These are phyloP conservation scores for Tetrahymena thermophila DNA, from an alignment of 73 alveolate genomes.

Conservation along the genomic window DNA sequence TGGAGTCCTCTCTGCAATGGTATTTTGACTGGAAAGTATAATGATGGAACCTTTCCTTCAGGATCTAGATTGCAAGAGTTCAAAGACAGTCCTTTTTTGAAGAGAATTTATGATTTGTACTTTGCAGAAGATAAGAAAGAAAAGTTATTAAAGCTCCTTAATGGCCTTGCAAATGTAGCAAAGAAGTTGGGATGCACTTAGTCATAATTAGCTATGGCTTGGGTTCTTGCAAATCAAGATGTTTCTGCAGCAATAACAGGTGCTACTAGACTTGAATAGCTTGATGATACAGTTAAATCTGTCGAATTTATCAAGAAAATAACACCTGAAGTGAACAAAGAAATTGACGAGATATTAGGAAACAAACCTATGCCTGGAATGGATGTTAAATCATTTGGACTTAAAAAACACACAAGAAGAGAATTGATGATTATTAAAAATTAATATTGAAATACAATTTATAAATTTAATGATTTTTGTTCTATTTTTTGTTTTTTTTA, in stretches of 20 bases:
- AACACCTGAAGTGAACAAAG: constrained; percentile 53
- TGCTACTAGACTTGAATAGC: constrained; percentile 67
- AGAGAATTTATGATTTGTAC: background rate
- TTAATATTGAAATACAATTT: background rate
- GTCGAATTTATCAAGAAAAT: constrained; percentile 59
- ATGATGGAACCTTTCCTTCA: constrained; percentile 70
- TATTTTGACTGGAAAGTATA: constrained; percentile 88
- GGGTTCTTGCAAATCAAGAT: constrained; percentile 78
- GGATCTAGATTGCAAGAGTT: constrained; percentile 29
- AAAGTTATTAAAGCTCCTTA: background rate
- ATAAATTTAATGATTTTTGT: background rate
- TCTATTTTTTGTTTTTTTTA: background rate
- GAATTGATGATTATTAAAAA: background rate
- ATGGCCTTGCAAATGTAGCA: constrained; percentile 37
- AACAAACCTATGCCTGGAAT: constrained; percentile 52
- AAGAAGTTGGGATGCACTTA: constrained; percentile 55
- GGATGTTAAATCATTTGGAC: constrained; percentile 40
- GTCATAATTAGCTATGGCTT: constrained; percentile 86
- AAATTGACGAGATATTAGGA: constrained; percentile 50
- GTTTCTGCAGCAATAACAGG: constrained; percentile 82
- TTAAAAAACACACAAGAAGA: constrained; percentile 51
- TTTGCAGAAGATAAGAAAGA: constrained; percentile 3
- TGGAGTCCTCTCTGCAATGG: constrained; percentile 89
- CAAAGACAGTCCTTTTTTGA: background rate
- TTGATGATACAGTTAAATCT: constrained; percentile 74